Base-by-base conservation (phyloP, 768 basidiomycete genomes). In the Podaxis sp. region DNA sequence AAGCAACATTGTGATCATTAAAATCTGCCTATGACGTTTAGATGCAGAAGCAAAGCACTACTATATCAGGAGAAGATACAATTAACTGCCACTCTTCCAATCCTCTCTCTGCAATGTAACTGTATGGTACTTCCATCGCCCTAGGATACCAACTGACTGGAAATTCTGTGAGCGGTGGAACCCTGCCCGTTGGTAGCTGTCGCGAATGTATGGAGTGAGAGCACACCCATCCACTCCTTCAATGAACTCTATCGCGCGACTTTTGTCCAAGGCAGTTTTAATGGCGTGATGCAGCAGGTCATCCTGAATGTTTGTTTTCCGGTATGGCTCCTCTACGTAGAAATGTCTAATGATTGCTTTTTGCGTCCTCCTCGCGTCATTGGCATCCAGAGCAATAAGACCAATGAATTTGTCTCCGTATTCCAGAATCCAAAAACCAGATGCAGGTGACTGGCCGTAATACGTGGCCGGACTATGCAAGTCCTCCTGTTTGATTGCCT, bases 311-410 rank as follows among this genome's bases (percentile, higher is more conserved):
- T 77, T 77, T 24, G 82, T 74, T 7, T 67, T 66, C 55, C 89
- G 83, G 68, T 84, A 93, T 15, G 75, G 77, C 66, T 87, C 87
- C 44, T 90, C 87, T 26, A 90, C 82, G 67, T 84, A 87, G 73
- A 92, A 87, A 71, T 93, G 92, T 33, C 90, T 87, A 67, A 93
- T 86, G 17, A 79, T 75, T 11, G 87, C 92, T n/a, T 79, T 77
- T 46, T 73, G 69, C n/a, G 85, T 77, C 36, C 79, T 75, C 40
- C 79, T 75, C 24, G 72, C 68, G 19, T 57, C 56, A 8, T 82
- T 84, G 0, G 89, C 87, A 70, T 92, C 92, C 30, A 92, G 63
- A 12, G 87, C 90, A 64, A 92, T 79, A 62, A 91, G 75, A 0
- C 92, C 92, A 15, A 93, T 78, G 63, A 89, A 83, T 1, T 74